Percentiles rank a stretch among this genome's conserved stretches.
These are phyloP conservation scores for Capronia americana DNA, from an alignment of 2,329 filamentous ascomycete genomes.

Conservation along the genomic window DNA sequence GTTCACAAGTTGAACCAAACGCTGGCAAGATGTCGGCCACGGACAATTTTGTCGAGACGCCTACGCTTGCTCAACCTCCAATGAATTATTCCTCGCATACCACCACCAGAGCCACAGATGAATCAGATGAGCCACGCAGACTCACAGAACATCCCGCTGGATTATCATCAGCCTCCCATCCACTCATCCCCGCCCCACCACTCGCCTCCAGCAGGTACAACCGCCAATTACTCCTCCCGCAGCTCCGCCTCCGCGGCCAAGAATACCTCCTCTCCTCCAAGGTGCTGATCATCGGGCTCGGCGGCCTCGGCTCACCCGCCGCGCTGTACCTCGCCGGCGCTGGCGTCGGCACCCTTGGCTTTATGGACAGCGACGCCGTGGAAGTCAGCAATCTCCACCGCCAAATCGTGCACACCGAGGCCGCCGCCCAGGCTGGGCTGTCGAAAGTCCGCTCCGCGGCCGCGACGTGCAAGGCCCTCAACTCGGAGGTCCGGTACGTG, in stretches of 20 bases:
- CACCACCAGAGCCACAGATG: neutral
- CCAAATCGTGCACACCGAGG: constrained; percentile 76
- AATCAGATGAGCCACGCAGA: neutral
- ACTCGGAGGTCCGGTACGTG: constrained; percentile 31
- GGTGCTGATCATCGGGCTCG: constrained; percentile 81
- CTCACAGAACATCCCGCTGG: neutral
- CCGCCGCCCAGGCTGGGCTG: constrained; percentile 65
- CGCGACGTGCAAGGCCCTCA: constrained; percentile 33
- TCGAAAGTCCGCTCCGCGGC: constrained; percentile 34
- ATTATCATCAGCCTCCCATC: neutral
- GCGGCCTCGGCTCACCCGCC: constrained; percentile 89
- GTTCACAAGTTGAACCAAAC: neutral
- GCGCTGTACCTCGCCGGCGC: constrained; percentile 91
- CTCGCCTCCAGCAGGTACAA: constrained; percentile 39
- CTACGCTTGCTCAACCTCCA: neutral
- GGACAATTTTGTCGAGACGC: neutral
- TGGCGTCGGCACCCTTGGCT: constrained; percentile 79
- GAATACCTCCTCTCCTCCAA: constrained; percentile 28
- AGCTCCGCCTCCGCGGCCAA: constrained; percentile 36
- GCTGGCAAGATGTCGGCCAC: neutral
- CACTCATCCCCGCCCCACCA: constrained; percentile 32
- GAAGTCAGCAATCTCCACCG: constrained; percentile 91
- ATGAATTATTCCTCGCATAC: neutral
- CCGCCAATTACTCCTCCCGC: constrained; percentile 39
- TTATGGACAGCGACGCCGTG: constrained; percentile 87